Percentiles rank a stretch among this genome's conserved stretches.
Conservation (phyloP, 805 yeast genomes). For the Metschnikowia lochheadii region DNA sequence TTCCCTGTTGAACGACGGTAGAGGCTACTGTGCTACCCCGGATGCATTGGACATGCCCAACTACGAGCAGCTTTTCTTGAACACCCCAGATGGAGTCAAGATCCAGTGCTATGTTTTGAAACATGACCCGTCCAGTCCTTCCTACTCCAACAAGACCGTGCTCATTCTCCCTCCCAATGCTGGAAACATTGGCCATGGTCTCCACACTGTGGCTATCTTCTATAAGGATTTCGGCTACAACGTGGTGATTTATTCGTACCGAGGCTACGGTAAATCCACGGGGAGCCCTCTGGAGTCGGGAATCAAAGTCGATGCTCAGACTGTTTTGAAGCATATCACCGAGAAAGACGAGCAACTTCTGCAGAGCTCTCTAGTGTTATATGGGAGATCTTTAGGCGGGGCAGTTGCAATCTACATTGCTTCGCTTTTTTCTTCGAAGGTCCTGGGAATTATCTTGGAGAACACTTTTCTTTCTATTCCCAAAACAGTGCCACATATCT, state of each 20-base stretch:
- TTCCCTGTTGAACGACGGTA: constrained; percentile 69
- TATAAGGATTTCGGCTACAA: constrained; percentile 62
- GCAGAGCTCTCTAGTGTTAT: constrained; percentile 55
- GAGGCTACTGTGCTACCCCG: constrained; percentile 73
- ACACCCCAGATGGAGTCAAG: constrained; percentile 65
- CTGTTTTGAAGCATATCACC: constrained; percentile 58
- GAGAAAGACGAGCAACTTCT: constrained; percentile 48
- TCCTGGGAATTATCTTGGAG: constrained; percentile 72
- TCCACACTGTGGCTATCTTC: constrained; percentile 74
- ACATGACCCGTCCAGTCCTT: constrained; percentile 38
- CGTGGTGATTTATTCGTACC: constrained; percentile 79
- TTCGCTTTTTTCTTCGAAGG: constrained; percentile 44
- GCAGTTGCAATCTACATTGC: constrained; percentile 88
- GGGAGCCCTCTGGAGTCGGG: constrained; percentile 79
- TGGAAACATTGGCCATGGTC: constrained; percentile 88
- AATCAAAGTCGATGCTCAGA: constrained; percentile 74
- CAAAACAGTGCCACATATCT: constrained; percentile 66
- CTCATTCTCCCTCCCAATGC: constrained; percentile 87
- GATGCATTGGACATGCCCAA: constrained; percentile 54
- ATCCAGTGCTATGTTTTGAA: constrained; percentile 62
- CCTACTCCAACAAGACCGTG: constrained; percentile 60
- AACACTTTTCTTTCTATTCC: constrained; percentile 79
- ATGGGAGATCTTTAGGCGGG: constrained; percentile 92
- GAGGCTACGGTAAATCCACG: constrained; percentile 84
- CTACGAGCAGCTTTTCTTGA: constrained; percentile 56